Conservation (phyloP, 805 yeast genomes). For the Suhomyces emberorum region DNA sequence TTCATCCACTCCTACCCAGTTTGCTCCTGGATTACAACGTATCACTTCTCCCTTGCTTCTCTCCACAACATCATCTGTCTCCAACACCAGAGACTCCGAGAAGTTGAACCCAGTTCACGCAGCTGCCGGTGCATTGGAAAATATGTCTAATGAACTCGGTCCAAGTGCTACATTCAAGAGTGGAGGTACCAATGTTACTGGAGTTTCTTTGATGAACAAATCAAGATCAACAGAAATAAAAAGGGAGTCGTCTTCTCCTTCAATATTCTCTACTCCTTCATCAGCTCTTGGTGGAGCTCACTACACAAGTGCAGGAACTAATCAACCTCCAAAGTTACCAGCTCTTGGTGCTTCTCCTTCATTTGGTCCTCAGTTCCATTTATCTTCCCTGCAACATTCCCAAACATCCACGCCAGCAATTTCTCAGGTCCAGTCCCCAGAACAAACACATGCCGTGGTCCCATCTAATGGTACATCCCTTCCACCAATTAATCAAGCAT, state of each 20-base stretch:
- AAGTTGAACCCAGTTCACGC: slow-evolving; percentile 9
- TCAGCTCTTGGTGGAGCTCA: slow-evolving; percentile 26
- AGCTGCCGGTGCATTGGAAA: slow-evolving; percentile 45
- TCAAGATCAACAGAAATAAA: slow-evolving; percentile 11
- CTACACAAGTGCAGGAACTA: slow-evolving; percentile 2
- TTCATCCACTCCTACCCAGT: slow-evolving; percentile 65
- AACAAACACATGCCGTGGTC: slow-evolving; percentile 11
- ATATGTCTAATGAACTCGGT: slow-evolving; percentile 42
- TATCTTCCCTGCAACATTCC: slow-evolving; percentile 11
- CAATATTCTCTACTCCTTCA: slow-evolving; percentile 34
- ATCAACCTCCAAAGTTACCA: slow-evolving; percentile 30
- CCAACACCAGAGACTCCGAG: slow-evolving; percentile 31
- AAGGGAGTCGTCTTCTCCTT: slow-evolving; percentile 12
- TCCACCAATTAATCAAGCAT: slow-evolving; percentile 25
- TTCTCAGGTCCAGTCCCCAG: slow-evolving; percentile 26
- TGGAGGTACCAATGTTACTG: slow-evolving; percentile 14
- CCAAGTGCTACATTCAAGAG: slow-evolving; percentile 41
- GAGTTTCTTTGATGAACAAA: slow-evolving; percentile 35
- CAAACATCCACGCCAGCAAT: slow-evolving; percentile 12
- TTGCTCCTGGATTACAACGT: slow-evolving; percentile 59
- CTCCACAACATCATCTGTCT: slow-evolving; percentile 47
- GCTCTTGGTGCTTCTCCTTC: slow-evolving; percentile 42
- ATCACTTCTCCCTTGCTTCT: slow-evolving; percentile 65
- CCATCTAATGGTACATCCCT: slow-evolving; percentile 13
- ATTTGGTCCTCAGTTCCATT: slow-evolving; percentile 44